Evolutionary conservation across 768 basidiomycete species (phyloP).

Genomic region (Nevesoporus exiguus): DNA sequence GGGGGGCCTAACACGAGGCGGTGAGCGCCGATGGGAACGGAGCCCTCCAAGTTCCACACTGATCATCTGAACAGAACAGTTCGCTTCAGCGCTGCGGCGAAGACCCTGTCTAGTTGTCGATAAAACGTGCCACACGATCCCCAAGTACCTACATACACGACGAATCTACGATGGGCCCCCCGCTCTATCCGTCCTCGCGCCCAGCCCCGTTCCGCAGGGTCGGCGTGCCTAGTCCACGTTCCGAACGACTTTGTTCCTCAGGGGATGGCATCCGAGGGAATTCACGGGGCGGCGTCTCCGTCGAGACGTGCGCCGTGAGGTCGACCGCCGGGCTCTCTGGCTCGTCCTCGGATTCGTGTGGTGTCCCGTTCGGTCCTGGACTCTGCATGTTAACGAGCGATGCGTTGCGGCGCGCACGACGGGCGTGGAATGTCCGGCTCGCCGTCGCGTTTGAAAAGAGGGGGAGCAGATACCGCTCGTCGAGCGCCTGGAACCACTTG

Average conservation of each 20-base stretch:
- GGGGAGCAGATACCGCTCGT: conserved; percentile 91
- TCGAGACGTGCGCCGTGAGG: conserved; percentile 29
- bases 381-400: conserved; percentile 23
- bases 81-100: too few species aligned
- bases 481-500: conserved; percentile 94
- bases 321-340: conserved; percentile 44
- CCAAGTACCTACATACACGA: too few species aligned
- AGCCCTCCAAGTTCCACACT: too few species aligned
- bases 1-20: too few species aligned
- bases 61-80: too few species aligned
- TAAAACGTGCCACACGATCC: too few species aligned
- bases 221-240: conserved; percentile 62
- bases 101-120: too few species aligned
- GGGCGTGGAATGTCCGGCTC: conserved; percentile 80
- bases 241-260: conserved; percentile 52
- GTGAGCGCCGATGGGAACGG: too few species aligned
- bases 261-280: conserved; percentile 25
- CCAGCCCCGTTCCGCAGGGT: conserved; percentile 49
- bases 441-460: conserved; percentile 92
- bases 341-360: conserved; percentile 39
- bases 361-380: conserved; percentile 30
- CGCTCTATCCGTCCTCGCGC: conserved; percentile 20
- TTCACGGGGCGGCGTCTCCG: conserved; percentile 10
- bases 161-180: too few species aligned
- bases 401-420: conserved; percentile 54